Evolutionary conservation across 2,329 filamentous ascomycete genomes (phyloP), one percentile per base, ranked within the genome.

Genomic region (Sporothrix humicola): DNA sequence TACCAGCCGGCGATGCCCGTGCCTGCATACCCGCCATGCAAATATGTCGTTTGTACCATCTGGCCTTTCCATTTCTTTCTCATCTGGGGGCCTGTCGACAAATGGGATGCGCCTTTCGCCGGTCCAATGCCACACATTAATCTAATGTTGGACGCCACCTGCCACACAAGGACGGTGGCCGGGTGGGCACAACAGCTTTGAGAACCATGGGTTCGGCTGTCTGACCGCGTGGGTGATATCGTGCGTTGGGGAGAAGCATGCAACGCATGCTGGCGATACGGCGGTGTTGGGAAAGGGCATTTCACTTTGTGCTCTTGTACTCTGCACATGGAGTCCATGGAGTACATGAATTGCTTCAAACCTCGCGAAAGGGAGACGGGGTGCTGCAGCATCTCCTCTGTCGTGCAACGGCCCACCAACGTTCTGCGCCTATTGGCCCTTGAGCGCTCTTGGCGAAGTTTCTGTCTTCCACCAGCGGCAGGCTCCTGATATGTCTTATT

Each of bases 161-260:
- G n/a, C 69, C 50, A 69, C 50, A 68, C 46, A 68, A 68, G 9
- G 65, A 52, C 66, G 66, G 17, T 26, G 4, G 15, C 31, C 26
- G 23, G 17, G 50, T 56, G 31, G n/a, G 23, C 66, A 44, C 50
- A 56, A 17, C 50, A 56, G 66, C 66, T 15, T 61, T 23, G 23
- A 71, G 20, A 48, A 58, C 52, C 54, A 71, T 61, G 72, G 48
- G 54, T 50, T 31, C 23, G 23, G 20, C 17, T 73, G 72, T 59
- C 48, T 65, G 56, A 31, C 48, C 56, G 66, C 66, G 72, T 54
- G 58, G 42, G 42, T 23, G 7, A 42, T 59, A 61, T 61, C 58
- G 66, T 70, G 72, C 52, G 69, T 71, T 59, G 66, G 46, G 44
- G 61, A 37, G 46, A 9, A 68, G 61, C 71, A 56, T 59, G 48